A percentile compares a stretch with the other conserved stretches of the same genome.
phyloP scores from a whole-genome alignment of 116 monocot species.

The Trichopus zeylanicus region DNA sequence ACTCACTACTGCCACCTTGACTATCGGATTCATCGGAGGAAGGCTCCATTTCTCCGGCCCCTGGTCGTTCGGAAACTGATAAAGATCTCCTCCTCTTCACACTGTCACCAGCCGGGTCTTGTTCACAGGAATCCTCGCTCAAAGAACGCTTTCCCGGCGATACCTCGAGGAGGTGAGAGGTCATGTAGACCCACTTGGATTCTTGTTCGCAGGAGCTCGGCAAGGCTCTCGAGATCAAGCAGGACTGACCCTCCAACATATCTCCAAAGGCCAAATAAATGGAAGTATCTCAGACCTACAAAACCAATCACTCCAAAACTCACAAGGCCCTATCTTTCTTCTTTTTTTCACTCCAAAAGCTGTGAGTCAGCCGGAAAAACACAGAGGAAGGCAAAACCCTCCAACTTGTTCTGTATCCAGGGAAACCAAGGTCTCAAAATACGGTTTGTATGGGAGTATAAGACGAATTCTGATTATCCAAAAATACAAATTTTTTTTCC shows the following conservation, averaged over 20 bases:
- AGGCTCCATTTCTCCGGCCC: neutral
- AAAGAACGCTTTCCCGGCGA: constrained; percentile 19
- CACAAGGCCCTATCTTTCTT: neutral
- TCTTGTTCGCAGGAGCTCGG: constrained; percentile 52
- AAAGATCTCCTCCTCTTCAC: constrained; percentile 13
- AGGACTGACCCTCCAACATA: constrained; percentile 57
- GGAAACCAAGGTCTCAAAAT: neutral
- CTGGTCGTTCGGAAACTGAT: too few species aligned
- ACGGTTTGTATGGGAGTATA: neutral
- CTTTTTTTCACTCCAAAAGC: neutral
- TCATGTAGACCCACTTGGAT: constrained; percentile 49
- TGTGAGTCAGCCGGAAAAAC: neutral
- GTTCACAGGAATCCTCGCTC: constrained; percentile 9
- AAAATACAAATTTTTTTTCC: neutral
- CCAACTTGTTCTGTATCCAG: neutral
- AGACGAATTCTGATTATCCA: neutral
- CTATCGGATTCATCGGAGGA: neutral
- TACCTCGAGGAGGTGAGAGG: constrained; percentile 15
- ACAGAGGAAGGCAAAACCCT: neutral
- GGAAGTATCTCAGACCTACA: neutral
- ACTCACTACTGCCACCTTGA: constrained; percentile 11
- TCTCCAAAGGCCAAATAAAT: neutral
- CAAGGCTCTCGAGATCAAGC: constrained; percentile 31
- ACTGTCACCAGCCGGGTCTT: constrained; percentile 1
- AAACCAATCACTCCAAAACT: neutral